Evolutionary conservation across 2,329 filamentous ascomycete species (phyloP).

Genomic region (Lasiodiplodia hormozganensis): DNA sequence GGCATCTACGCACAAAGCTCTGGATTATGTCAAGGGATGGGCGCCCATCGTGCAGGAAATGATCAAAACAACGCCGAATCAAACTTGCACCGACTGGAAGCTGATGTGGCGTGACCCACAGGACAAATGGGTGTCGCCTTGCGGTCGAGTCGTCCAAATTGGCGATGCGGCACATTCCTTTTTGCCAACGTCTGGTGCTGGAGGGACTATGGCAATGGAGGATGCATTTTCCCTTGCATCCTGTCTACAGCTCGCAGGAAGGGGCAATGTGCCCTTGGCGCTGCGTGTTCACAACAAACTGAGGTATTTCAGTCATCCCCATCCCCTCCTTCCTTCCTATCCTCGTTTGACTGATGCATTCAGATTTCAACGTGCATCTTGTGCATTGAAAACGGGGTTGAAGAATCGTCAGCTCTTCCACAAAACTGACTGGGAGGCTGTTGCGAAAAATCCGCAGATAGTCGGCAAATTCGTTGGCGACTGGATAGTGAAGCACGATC

Average conservation of each 20-base stretch:
- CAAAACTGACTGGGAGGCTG: conserved; percentile 39
- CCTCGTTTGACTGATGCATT: too few relatives aligned
- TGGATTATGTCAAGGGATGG: neutral
- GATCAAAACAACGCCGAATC: conserved; percentile 36
- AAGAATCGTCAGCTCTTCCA: conserved; percentile 45
- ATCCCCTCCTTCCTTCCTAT: too few relatives aligned
- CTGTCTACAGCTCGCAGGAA: conserved; percentile 38
- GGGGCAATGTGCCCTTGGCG: conserved; percentile 39
- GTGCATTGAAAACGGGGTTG: conserved; percentile 44
- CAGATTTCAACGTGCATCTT: conserved; percentile 38
- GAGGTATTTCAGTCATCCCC: conserved; percentile 3
- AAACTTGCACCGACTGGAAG: conserved; percentile 51
- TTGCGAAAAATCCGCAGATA: neutral
- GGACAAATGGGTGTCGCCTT: conserved; percentile 59
- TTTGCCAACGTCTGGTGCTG: conserved; percentile 61
- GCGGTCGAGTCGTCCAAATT: conserved; percentile 58
- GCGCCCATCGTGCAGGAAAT: neutral
- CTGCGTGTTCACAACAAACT: conserved; percentile 45
- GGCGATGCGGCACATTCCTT: conserved; percentile 64
- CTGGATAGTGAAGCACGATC: neutral
- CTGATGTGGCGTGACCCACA: conserved; percentile 62
- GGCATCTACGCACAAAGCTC: neutral
- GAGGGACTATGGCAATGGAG: conserved; percentile 62
- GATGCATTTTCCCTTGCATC: conserved; percentile 48
- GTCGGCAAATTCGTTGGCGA: too few relatives aligned